Percentiles rank a stretch among this genome's conserved stretches.
phyloP scores from a whole-genome alignment of 495 filamentous ascomycete genomes.

The Penicillium manginii region DNA sequence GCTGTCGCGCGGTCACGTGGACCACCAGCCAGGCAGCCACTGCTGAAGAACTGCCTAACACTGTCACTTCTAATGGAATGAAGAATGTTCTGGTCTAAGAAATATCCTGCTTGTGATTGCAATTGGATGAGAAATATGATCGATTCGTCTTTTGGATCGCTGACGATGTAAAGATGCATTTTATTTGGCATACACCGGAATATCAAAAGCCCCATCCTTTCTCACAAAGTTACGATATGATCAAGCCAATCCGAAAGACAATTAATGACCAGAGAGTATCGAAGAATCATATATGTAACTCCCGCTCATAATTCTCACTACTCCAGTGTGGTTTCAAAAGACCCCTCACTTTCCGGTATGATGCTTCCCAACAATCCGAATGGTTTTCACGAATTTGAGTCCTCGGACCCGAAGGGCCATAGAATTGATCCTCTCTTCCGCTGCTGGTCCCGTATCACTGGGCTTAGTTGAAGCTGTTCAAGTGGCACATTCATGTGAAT shows the following conservation, averaged over 20 bases:
- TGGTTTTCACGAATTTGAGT: not conserved
- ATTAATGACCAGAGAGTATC: not conserved
- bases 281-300: too few relatives aligned
- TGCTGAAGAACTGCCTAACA: too few relatives aligned
- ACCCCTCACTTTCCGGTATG: too few relatives aligned
- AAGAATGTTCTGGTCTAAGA: too few relatives aligned
- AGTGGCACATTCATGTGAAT: constrained; percentile 28
- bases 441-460: constrained; percentile 13
- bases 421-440: constrained; percentile 23
- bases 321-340: too few relatives aligned
- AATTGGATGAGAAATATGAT: too few relatives aligned
- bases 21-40: not conserved
- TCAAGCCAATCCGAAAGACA: not conserved
- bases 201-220: not conserved
- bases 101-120: too few relatives aligned
- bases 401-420: constrained; percentile 14
- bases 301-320: too few relatives aligned
- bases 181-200: constrained; percentile 1
- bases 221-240: not conserved
- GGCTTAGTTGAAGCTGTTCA: constrained; percentile 34
- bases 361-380: too few relatives aligned
- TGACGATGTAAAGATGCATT: constrained; percentile 22
- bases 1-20: constrained; percentile 50
- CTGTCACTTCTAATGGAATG: too few relatives aligned
- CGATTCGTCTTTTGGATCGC: not conserved